Percentiles rank a stretch among this genome's conserved stretches.
Evolutionary conservation across 257 asterid genomes (phyloP).

Genomic region (Forsythia viridissima): DNA sequence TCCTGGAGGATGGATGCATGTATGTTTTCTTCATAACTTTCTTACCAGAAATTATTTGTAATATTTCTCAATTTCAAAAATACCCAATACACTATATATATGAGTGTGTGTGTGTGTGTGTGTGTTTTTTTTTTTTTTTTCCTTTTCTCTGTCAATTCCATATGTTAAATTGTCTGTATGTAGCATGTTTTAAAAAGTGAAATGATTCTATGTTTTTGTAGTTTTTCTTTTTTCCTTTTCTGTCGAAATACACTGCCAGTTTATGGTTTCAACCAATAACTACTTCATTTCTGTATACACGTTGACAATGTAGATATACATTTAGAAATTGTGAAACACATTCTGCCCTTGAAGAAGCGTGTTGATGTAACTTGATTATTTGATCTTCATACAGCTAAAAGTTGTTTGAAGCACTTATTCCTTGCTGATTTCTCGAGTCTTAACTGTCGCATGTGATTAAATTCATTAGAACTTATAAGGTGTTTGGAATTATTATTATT

Average conservation of each 20-base stretch:
- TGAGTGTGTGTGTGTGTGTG: too few species aligned
- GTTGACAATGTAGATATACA: conserved; percentile 4
- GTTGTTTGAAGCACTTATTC: not conserved
- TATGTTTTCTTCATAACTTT: too few species aligned
- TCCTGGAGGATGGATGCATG: too few species aligned
- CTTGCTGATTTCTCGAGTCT: too few species aligned
- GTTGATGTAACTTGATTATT: not conserved
- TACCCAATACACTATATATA: too few species aligned
- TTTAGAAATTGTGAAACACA: not conserved
- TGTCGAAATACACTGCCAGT: conserved; percentile 20
- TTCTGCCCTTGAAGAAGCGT: not conserved
- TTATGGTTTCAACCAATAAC: conserved; percentile 7
- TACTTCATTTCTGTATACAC: not conserved
- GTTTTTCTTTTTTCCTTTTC: not conserved
- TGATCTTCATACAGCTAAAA: conserved; percentile 17
- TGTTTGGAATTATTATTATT: not conserved
- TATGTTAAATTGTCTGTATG: not conserved
- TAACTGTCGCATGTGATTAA: not conserved
- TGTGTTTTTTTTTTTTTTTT: too few species aligned
- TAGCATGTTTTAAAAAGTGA: not conserved
- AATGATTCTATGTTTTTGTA: not conserved
- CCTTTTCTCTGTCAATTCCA: not conserved
- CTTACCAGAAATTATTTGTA: too few species aligned
- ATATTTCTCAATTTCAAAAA: too few species aligned
- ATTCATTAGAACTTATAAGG: not conserved